A percentile compares a stretch with the other conserved stretches of the same genome.
phyloP scores from a whole-genome alignment of 2,329 filamentous ascomycete species.

The Beauveria pseudobassiana region DNA sequence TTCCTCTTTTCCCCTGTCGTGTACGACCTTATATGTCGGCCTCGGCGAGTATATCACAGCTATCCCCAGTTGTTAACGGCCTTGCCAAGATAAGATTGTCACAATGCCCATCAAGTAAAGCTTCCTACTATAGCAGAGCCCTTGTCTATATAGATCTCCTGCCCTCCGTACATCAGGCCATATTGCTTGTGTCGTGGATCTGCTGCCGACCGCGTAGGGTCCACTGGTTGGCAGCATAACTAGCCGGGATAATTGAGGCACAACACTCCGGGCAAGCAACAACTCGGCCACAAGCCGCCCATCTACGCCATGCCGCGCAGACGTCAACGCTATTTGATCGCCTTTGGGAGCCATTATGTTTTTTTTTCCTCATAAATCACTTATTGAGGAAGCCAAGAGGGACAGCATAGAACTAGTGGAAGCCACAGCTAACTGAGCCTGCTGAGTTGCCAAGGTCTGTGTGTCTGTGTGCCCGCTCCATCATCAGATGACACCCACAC shows the following conservation, averaged over 20 bases:
- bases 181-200: not conserved
- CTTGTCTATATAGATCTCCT: not conserved
- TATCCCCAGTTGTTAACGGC: not conserved
- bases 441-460: not conserved
- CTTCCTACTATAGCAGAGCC: not conserved
- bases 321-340: no score
- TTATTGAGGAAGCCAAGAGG: not conserved
- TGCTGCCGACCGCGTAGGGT: not conserved
- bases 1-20: not conserved
- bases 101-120: not conserved
- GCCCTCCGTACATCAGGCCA: constrained; percentile 2
- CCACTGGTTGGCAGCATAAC: not conserved
- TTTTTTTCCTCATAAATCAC: not conserved
- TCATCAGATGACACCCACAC: not conserved
- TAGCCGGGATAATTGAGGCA: not conserved
- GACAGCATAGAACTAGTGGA: not conserved
- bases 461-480: not conserved
- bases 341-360: no score
- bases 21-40: not conserved
- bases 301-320: not conserved
- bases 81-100: not conserved
- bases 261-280: not conserved
- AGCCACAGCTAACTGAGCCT: not conserved
- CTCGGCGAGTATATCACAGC: not conserved
- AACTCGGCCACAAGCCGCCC: not conserved